Percentiles rank a stretch among this genome's conserved stretches.
Evolutionary conservation across 2,329 filamentous ascomycete genomes (phyloP).

Genomic region (Fusarium sp.): DNA sequence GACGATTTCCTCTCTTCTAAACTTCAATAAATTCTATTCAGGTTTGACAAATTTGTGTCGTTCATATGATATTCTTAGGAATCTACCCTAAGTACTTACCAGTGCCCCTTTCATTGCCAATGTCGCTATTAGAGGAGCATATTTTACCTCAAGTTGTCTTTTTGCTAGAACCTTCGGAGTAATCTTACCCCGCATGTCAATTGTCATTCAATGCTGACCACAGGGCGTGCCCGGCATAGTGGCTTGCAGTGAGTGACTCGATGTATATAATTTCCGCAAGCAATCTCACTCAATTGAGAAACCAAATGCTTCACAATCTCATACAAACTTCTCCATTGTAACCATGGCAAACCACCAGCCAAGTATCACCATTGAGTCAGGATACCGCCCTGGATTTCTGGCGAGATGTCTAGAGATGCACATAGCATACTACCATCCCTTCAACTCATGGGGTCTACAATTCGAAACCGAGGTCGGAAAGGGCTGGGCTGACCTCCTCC

Average conservation of each 20-base stretch:
- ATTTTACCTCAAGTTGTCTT: too few relatives aligned
- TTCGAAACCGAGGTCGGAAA: conserved; percentile 33
- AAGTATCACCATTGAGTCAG: conserved; percentile 16
- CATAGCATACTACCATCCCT: conserved; percentile 31
- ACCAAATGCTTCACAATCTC: not conserved
- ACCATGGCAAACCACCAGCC: conserved; percentile 1
- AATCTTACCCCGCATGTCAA: too few relatives aligned
- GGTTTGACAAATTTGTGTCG: too few relatives aligned
- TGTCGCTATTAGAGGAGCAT: too few relatives aligned
- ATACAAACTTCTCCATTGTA: not conserved
- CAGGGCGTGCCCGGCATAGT: too few relatives aligned
- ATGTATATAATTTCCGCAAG: not conserved
- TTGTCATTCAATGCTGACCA: too few relatives aligned
- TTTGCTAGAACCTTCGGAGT: too few relatives aligned
- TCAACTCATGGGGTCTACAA: conserved; percentile 21
- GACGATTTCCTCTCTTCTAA: too few relatives aligned
- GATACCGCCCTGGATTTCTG: conserved; percentile 34
- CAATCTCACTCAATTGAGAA: not conserved
- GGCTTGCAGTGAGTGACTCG: too few relatives aligned
- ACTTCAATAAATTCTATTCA: too few relatives aligned
- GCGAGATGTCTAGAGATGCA: conserved; percentile 38
- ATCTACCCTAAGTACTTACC: too few relatives aligned
- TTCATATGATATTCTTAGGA: fast-evolving
- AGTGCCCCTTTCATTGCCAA: too few relatives aligned
- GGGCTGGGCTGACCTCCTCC: conserved; percentile 32